Percentiles rank a stretch among this genome's conserved stretches.
These are phyloP conservation scores for Tetrapyrgos nigripes DNA, from an alignment of 1,284 basidiomycete species.

Conservation along the genomic window DNA sequence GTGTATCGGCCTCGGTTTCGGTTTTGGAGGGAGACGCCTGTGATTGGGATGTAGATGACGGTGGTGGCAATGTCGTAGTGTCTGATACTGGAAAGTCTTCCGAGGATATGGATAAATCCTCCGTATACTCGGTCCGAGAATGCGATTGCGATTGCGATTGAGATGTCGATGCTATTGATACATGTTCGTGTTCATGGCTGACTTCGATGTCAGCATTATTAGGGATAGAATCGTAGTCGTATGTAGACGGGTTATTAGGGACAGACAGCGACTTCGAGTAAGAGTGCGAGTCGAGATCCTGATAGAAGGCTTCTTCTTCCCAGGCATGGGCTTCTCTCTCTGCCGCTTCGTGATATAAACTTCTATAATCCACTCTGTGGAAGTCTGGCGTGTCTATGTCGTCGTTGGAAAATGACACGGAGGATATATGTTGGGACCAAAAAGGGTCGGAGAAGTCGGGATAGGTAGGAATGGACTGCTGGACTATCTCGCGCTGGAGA, in stretches of 20 bases:
- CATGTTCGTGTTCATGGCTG: no score
- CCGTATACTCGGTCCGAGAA: no score
- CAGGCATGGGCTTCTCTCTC: neutral
- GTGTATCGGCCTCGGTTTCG: no score
- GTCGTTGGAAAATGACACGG: neutral
- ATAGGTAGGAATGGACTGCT: neutral
- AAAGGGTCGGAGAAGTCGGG: neutral
- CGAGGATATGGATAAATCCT: no score
- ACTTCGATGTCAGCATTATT: no score
- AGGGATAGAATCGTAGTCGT: neutral
- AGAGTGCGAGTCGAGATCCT: neutral
- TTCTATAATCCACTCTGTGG: neutral
- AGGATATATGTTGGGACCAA: neutral
- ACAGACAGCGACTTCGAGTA: neutral
- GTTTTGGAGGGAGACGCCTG: no score
- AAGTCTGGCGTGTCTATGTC: neutral
- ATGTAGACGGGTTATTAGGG: neutral
- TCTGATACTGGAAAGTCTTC: no score
- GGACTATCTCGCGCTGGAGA: conserved; percentile 13
- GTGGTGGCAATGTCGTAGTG: no score
- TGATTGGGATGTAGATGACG: no score
- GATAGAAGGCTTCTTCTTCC: neutral
- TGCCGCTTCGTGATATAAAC: neutral
- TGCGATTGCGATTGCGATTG: no score
- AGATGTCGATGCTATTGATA: conserved; percentile 4